Percentiles rank a stretch among this genome's conserved stretches.
phyloP scores from a whole-genome alignment of 768 basidiomycete genomes.

The Lentinula guzmanii region DNA sequence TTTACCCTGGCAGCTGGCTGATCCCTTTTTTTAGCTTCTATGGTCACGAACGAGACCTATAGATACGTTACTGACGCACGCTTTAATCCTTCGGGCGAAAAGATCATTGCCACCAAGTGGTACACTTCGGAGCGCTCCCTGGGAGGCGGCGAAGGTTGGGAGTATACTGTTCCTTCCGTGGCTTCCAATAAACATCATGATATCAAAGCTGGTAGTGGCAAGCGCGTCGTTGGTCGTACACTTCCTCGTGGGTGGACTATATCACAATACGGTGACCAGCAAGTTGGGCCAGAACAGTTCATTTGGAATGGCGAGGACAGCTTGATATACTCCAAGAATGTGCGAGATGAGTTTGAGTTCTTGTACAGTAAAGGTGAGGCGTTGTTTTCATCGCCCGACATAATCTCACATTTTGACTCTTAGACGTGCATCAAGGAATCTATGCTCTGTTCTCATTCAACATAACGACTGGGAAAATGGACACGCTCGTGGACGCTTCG shows the following conservation, averaged over 20 bases:
- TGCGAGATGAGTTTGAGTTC: constrained; percentile 43
- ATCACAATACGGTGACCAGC: constrained; percentile 57
- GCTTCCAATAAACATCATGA: constrained; percentile 18
- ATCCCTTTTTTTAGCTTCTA: constrained; percentile 15
- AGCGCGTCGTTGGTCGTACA: constrained; percentile 46
- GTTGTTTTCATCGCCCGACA: neutral
- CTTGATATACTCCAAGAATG: constrained; percentile 64
- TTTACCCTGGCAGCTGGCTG: neutral
- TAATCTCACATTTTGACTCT: neutral
- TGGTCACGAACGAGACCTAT: constrained; percentile 69
- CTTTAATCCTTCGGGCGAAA: constrained; percentile 61
- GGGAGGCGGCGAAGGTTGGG: constrained; percentile 72
- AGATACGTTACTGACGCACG: constrained; percentile 65
- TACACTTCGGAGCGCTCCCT: constrained; percentile 60
- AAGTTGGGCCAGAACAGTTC: constrained; percentile 70
- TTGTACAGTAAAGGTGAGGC: constrained; percentile 58
- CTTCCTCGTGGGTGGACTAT: constrained; percentile 58
- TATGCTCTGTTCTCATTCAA: constrained; percentile 68
- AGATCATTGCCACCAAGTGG: constrained; percentile 73
- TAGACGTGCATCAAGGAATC: constrained; percentile 67
- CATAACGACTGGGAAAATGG: constrained; percentile 46
- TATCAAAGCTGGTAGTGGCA: constrained; percentile 41
- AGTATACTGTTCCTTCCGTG: constrained; percentile 48
- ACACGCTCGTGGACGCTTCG: constrained; percentile 44
- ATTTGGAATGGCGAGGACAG: constrained; percentile 55